phyloP scores from a whole-genome alignment of 768 basidiomycete species.

The Lactifluus hygrophoroides region DNA sequence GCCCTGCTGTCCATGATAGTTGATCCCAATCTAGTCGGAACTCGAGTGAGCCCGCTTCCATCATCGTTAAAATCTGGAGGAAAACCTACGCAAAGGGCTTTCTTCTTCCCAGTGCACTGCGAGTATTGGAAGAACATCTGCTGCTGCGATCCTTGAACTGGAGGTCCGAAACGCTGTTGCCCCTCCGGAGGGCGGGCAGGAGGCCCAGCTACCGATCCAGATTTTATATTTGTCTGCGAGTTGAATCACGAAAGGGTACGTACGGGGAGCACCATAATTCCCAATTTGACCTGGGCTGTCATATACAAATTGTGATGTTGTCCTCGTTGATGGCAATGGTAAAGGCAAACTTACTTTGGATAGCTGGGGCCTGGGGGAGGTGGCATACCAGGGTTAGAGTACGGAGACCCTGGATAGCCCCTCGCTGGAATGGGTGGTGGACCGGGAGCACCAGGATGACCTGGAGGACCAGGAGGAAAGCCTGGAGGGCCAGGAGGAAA shows the following conservation, averaged over 20 bases:
- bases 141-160: conserved; percentile 28
- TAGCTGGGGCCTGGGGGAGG: conserved; percentile 13
- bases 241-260: neutral
- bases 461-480: conserved; percentile 18
- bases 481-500: neutral
- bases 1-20: conserved; percentile 37
- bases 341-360: conserved; percentile 13
- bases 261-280: conserved; percentile 24
- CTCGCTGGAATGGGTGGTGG: conserved; percentile 9
- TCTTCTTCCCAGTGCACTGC: conserved; percentile 45
- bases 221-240: neutral
- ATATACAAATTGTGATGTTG: neutral
- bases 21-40: conserved; percentile 41
- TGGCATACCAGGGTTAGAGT: neutral
- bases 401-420: conserved; percentile 19
- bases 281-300: conserved; percentile 8
- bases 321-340: neutral
- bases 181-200: conserved; percentile 29
- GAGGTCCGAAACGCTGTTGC: conserved; percentile 39
- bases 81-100: conserved; percentile 42
- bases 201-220: conserved; percentile 22
- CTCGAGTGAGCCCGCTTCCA: neutral
- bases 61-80: neutral
- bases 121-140: conserved; percentile 48
- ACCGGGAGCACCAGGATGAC: neutral